phyloP scores from a whole-genome alignment of 2,329 filamentous ascomycete genomes.

The Zymoseptoria pseudotritici region DNA sequence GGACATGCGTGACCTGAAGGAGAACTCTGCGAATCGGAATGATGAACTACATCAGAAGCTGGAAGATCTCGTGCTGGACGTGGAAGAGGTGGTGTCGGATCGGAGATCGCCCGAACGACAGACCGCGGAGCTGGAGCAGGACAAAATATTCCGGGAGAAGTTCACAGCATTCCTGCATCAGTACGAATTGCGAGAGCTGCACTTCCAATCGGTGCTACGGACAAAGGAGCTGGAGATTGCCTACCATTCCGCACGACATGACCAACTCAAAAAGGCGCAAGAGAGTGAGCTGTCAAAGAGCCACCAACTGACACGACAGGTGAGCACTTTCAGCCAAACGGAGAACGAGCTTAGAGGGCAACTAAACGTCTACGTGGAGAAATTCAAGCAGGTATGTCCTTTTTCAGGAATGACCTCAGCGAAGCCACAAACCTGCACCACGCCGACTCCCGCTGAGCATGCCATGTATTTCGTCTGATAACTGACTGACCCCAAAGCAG shows the following conservation, averaged over 20 bases:
- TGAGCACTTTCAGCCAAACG: constrained; percentile 91
- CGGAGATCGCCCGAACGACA: constrained; percentile 66
- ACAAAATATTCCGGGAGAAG: constrained; percentile 74
- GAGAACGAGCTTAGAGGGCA: constrained; percentile 90
- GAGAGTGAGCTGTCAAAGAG: constrained; percentile 74
- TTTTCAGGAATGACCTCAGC: constrained; percentile 1
- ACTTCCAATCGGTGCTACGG: constrained; percentile 85
- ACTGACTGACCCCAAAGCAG: constrained; percentile 52
- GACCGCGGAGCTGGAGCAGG: constrained; percentile 79
- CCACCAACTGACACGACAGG: constrained; percentile 79
- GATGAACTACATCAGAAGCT: constrained; percentile 79
- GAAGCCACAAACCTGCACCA: background rate
- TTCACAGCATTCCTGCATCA: constrained; percentile 96
- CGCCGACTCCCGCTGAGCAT: background rate
- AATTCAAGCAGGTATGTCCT: constrained; percentile 86
- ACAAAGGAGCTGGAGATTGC: constrained; percentile 95
- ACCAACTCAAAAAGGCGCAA: constrained; percentile 81
- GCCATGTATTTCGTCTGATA: constrained; percentile 16
- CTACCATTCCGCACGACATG: constrained; percentile 78
- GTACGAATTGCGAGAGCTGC: constrained; percentile 88
- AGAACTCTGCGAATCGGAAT: constrained; percentile 74
- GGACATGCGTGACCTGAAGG: constrained; percentile 76
- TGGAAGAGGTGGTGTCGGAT: constrained; percentile 81
- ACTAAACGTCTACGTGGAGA: constrained; percentile 96
- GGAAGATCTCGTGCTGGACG: constrained; percentile 69